phyloP scores from a whole-genome alignment of 148 eudicot species.

The Mesembryanthemum crystallinum region DNA sequence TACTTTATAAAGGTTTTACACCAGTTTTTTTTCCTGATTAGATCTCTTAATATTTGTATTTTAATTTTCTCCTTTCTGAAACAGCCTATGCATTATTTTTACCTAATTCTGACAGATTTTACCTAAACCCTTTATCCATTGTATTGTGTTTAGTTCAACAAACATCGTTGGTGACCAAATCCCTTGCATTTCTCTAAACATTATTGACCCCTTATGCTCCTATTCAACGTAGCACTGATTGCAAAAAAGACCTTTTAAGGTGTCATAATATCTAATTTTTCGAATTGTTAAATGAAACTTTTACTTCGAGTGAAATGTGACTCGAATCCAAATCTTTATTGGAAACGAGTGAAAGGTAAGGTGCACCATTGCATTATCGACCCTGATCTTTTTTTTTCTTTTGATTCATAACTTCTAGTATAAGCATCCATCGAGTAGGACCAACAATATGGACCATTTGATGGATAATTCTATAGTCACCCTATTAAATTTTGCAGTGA shows the following conservation, averaged over 20 bases:
- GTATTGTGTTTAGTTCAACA: slow-evolving; percentile 18
- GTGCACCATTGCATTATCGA: too few relatives aligned
- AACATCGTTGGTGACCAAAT: slow-evolving; percentile 5
- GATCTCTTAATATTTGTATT: too few relatives aligned
- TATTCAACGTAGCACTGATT: neutral
- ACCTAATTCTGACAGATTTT: slow-evolving; percentile 7
- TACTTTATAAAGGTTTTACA: too few relatives aligned
- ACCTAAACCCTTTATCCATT: slow-evolving; percentile 9
- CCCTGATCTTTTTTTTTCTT: too few relatives aligned
- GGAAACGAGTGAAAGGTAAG: too few relatives aligned
- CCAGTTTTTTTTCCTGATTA: too few relatives aligned
- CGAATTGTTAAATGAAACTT: too few relatives aligned
- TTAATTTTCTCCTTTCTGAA: too few relatives aligned
- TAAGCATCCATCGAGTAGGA: slow-evolving; percentile 15
- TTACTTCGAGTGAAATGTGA: too few relatives aligned
- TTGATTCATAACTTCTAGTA: slow-evolving; percentile 9
- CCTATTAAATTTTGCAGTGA: neutral
- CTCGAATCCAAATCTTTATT: too few relatives aligned
- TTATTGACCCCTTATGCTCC: neutral
- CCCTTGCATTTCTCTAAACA: neutral
- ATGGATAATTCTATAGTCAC: neutral
- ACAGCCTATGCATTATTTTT: neutral
- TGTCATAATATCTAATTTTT: too few relatives aligned
- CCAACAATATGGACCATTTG: neutral
- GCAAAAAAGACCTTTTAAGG: neutral